phyloP scores from a whole-genome alignment of 306 rosid genomes.

The Leucaena leucocephala region DNA sequence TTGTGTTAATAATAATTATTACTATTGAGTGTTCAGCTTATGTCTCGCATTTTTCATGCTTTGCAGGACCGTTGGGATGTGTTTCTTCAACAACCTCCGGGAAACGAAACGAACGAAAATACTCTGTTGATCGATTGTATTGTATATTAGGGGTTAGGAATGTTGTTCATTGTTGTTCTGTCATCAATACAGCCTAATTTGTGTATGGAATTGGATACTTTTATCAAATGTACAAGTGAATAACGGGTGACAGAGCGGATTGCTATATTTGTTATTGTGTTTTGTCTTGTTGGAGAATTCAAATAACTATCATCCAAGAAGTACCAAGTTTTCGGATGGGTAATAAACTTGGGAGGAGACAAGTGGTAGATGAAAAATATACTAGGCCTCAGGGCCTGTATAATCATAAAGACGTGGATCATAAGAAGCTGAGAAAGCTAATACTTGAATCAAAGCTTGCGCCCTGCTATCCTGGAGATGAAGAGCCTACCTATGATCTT shows the following conservation, averaged over 20 bases:
- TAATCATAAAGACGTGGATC: constrained; percentile 97
- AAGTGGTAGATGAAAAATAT: constrained; percentile 88
- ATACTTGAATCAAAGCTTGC: constrained; percentile 96
- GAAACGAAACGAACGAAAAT: constrained; percentile 14
- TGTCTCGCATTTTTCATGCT: constrained; percentile 27
- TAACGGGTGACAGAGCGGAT: constrained; percentile 38
- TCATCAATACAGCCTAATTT: constrained; percentile 16
- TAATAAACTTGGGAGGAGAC: constrained; percentile 96
- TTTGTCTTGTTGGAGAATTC: constrained; percentile 44
- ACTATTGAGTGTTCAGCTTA: constrained; percentile 18
- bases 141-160: constrained; percentile 21
- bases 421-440: constrained; percentile 92
- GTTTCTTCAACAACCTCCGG: constrained; percentile 26
- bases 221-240: constrained; percentile 16
- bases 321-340: constrained; percentile 64
- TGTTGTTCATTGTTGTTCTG: constrained; percentile 2
- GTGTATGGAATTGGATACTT: not conserved
- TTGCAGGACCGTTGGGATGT: constrained; percentile 35
- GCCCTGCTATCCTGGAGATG: constrained; percentile 97
- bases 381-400: constrained; percentile 96
- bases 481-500: constrained; percentile 61
- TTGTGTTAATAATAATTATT: not conserved
- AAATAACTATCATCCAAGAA: constrained; percentile 33
- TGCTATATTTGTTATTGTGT: constrained; percentile 30
- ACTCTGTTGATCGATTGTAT: constrained; percentile 27